Evolutionary conservation across 371 early-diverging fungal species (phyloP), one percentile per base, ranked within the genome.

Genomic region (Pancytospora philotis): DNA sequence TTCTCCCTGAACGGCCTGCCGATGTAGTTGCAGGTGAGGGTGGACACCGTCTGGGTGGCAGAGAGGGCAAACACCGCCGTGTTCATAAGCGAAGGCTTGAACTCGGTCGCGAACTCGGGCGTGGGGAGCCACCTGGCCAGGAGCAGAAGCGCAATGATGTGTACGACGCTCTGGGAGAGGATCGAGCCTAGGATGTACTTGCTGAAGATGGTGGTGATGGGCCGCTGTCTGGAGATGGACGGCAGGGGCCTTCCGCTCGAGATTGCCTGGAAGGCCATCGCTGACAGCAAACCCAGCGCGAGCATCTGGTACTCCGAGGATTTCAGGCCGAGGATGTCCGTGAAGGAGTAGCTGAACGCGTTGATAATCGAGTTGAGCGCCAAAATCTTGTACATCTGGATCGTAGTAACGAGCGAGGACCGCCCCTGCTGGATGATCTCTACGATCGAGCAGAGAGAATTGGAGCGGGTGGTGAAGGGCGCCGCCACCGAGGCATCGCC

Each of bases 371-470:
- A 93, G 76, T 96, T 96, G 65, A 97, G 83, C 0, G 95, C 97
- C 45, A 99, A 82, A 73, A 99, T 97, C 85, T 99, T 99, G 87
- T 98, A 96, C 98, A 98, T 99, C 78, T 97, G 96, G 62, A 93
- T 87, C 52, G 96, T 94, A 3, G 97, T 95, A 49, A 96, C 95
- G 55, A 96, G 85, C 8, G 97, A 92, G 74, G 91, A 89, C 65
- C 99, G 88, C 31, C 99, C 99, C 81, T 95, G 92, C 41, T 92
- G 87, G 53, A 97, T 87, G 72, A 99, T 91, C 78, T 90, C 90
- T 82, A 87, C 84, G 81, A 87, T 84, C 16, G 92, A 87, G 75
- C 84, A 85, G 39, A 97, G 87, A 55, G 88, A 87, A 49, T 90
- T 87, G 19, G 95, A 84, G 84, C 95, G 93, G 34, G 93, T 91